Evolutionary conservation across 768 basidiomycete genomes (phyloP), one percentile per base, ranked within the genome.

Genomic region (Daedaleopsis sinensis): DNA sequence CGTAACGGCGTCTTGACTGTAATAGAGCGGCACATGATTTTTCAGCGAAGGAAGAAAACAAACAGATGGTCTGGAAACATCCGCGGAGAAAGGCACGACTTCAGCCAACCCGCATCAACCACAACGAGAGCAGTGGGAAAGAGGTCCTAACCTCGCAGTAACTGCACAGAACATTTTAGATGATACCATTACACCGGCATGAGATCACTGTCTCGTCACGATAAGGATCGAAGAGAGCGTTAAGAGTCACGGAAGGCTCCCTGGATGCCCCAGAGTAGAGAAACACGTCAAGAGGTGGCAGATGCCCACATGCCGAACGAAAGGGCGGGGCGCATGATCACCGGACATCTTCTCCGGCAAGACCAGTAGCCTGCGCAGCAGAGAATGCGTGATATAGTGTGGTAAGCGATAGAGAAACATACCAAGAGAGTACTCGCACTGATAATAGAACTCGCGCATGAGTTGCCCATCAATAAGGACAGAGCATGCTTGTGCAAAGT

Each of bases 1-100:
- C 61, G 51, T 18, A 46, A 57, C 55, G 35, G 60, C 42, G 49
- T 52, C 24, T 48, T 23, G 18, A 39, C 36, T 13, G 16, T 52
- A 24, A 8, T 39, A 49, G 47, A 27, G 47, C 47, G 47, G 47
- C 47, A 24, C 12, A 13, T 49, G 12, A 7, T 47, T 47, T 49
- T 46, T 46, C 4, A 32, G 18, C 39, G 39, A 18, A 42, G 39
- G 39, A 13, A 42, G 39, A 42, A 12, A 42, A 42, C 3, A 13
- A 3, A 13, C 18, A 18, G 39, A 42, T 42, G 39, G 39, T 27
- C 27, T 23, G 2, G 10, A 23, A 11, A 21, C 7, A 23, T 24
- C 10, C 47, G 47, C 47, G 23, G 23, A 49, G 23, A 27, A 49
- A 23, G 23, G 13, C 23, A 21, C 23, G 23, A 24, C 15, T 32